Conservation (phyloP, 2,329 filamentous ascomycete genomes). For the Basipetospora chlamydospora region DNA sequence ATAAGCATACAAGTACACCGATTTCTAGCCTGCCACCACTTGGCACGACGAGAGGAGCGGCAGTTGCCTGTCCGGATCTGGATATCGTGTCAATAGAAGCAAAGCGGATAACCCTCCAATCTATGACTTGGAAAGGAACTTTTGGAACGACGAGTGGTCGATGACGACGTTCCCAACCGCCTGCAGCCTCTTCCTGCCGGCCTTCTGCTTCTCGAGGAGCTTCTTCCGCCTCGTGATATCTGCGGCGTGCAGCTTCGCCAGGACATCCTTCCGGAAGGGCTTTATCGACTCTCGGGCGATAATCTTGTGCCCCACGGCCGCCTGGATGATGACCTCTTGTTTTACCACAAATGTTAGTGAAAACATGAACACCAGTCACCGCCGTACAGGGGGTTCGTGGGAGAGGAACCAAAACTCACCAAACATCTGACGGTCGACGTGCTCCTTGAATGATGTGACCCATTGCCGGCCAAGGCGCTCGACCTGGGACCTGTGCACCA, state of each 20-base stretch:
- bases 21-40: no score
- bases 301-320: slow-evolving; percentile 66
- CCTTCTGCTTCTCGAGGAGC: slow-evolving; percentile 91
- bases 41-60: no score
- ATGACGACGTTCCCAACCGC: slow-evolving; percentile 87
- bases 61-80: no score
- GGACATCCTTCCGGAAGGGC: slow-evolving; percentile 88
- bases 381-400: background rate
- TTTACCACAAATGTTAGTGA: no score
- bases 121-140: slow-evolving; percentile 67
- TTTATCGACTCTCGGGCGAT: slow-evolving; percentile 91
- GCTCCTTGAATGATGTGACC: slow-evolving; percentile 94
- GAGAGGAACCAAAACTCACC: slow-evolving; percentile 18
- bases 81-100: background rate
- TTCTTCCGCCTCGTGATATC: slow-evolving; percentile 75
- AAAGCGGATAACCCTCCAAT: slow-evolving; percentile 3
- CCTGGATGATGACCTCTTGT: slow-evolving; percentile 88
- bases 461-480: slow-evolving; percentile 70
- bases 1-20: no score
- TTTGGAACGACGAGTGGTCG: slow-evolving; percentile 89
- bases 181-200: slow-evolving; percentile 75
- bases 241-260: slow-evolving; percentile 82
- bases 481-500: slow-evolving; percentile 71
- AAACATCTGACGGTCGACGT: slow-evolving; percentile 94
- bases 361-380: no score